Evolutionary conservation across 2,329 filamentous ascomycete genomes (phyloP).

Genomic region (Chalaropsis ovoidea): DNA sequence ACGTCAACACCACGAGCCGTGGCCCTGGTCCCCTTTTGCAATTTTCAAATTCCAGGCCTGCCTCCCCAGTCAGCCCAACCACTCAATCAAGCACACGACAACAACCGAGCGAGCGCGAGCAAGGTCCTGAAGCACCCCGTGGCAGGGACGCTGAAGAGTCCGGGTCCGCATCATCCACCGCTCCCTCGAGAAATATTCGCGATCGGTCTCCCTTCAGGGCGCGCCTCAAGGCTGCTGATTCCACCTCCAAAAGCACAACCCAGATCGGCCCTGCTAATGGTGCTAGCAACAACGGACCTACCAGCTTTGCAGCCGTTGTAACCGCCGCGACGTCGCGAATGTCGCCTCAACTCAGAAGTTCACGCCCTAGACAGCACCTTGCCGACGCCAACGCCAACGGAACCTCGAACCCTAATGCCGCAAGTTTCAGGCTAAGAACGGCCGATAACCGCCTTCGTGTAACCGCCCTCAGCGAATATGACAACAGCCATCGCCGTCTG

Average conservation of each 20-base stretch:
- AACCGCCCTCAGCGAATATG: slow-evolving; percentile 13
- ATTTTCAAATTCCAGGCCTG: slow-evolving; percentile 13
- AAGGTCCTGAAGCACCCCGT: background rate
- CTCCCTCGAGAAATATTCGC: slow-evolving; percentile 1
- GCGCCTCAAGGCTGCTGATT: slow-evolving; percentile 34
- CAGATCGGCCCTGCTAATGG: slow-evolving; percentile 34
- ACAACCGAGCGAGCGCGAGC: background rate
- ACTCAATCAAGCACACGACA: slow-evolving; percentile 4
- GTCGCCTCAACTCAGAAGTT: slow-evolving; percentile 71
- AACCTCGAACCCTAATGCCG: slow-evolving; percentile 35
- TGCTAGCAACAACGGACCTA: slow-evolving; percentile 35
- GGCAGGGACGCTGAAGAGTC: background rate
- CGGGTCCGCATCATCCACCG: background rate
- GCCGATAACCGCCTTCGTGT: slow-evolving; percentile 42
- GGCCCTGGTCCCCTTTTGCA: slow-evolving; percentile 13
- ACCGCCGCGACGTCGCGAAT: slow-evolving; percentile 53
- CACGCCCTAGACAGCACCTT: slow-evolving; percentile 68
- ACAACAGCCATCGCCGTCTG: slow-evolving; percentile 39
- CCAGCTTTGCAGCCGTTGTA: slow-evolving; percentile 63
- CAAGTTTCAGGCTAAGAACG: slow-evolving; percentile 56
- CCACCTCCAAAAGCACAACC: slow-evolving; percentile 36
- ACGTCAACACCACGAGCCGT: background rate
- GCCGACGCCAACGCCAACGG: slow-evolving; percentile 47
- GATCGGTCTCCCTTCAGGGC: slow-evolving; percentile 29
- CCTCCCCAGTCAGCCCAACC: slow-evolving; percentile 1